Percentiles rank a stretch among this genome's conserved stretches.
These are phyloP conservation scores for Penicillium sp. DNA, from an alignment of 2,329 filamentous ascomycete species.

Conservation along the genomic window DNA sequence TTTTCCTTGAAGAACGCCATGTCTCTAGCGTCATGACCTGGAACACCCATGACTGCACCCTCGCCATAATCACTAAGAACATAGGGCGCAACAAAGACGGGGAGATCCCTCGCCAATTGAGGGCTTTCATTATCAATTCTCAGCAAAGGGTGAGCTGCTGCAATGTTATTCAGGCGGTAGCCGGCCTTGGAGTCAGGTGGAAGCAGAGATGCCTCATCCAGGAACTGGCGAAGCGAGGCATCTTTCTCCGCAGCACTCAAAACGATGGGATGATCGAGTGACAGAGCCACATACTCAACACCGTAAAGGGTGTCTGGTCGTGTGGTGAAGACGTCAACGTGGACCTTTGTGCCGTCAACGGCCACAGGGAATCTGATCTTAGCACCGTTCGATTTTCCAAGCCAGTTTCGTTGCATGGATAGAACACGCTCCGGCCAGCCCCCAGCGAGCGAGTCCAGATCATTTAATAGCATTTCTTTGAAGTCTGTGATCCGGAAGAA, in stretches of 20 bases:
- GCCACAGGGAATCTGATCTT: conserved; percentile 68
- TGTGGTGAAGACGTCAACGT: conserved; percentile 71
- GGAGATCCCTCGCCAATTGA: conserved; percentile 51
- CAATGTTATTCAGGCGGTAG: conserved; percentile 63
- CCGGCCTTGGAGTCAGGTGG: conserved; percentile 60
- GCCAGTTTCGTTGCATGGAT: conserved; percentile 83
- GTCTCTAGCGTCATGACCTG: conserved; percentile 78
- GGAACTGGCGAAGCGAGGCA: conserved; percentile 64
- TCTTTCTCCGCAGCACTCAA: conserved; percentile 60
- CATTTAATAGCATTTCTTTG: conserved; percentile 69
- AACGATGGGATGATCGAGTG: conserved; percentile 71
- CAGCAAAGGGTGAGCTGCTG: conserved; percentile 64
- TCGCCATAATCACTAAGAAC: conserved; percentile 83
- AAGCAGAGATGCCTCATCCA: conserved; percentile 59
- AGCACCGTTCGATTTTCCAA: conserved; percentile 75
- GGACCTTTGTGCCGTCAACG: conserved; percentile 51
- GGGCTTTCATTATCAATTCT: conserved; percentile 54
- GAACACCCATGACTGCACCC: conserved; percentile 89
- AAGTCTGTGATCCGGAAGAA: conserved; percentile 83
- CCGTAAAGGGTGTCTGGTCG: conserved; percentile 84
- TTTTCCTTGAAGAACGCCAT: conserved; percentile 78
- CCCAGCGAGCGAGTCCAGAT: conserved; percentile 65
- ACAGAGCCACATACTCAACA: conserved; percentile 80
- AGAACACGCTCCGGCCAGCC: conserved; percentile 82
- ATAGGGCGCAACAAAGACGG: conserved; percentile 80